Evolutionary conservation across 129 eudicot species (phyloP).

Genomic region (Kitagawia praeruptora): DNA sequence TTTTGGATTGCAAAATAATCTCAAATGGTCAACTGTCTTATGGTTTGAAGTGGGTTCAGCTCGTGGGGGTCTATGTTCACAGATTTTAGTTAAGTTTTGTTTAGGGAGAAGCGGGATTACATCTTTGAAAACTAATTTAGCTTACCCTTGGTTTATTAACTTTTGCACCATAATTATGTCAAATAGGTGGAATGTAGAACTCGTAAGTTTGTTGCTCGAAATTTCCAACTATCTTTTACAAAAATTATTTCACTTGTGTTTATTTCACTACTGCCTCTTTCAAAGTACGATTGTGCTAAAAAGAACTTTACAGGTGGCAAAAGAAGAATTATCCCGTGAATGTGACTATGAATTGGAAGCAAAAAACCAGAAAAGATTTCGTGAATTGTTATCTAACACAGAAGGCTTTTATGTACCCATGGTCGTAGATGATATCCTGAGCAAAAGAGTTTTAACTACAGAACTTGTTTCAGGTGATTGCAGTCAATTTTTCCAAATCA

Average conservation of each 20-base stretch:
- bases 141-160: not conserved
- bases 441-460: conserved; percentile 81
- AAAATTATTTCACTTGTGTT: not conserved
- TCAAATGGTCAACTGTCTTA: not conserved
- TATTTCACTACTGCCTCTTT: not conserved
- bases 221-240: not conserved
- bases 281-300: not conserved
- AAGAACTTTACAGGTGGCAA: conserved; percentile 64
- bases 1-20: not conserved
- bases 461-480: conserved; percentile 84
- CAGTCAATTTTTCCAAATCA: too few species aligned
- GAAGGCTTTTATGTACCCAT: conserved; percentile 85
- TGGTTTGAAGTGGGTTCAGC: not conserved
- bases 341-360: conserved; percentile 92
- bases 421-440: conserved; percentile 71
- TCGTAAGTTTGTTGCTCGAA: not conserved
- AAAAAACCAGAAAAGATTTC: conserved; percentile 66
- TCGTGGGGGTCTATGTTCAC: not conserved
- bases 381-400: conserved; percentile 35
- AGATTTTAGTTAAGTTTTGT: not conserved
- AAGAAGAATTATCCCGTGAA: conserved; percentile 93
- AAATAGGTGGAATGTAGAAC: not conserved
- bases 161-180: not conserved
- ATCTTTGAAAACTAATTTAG: not conserved
- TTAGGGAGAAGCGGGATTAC: not conserved